phyloP scores from a whole-genome alignment of 2,329 filamentous ascomycete genomes.

The Aspergillus candidus region DNA sequence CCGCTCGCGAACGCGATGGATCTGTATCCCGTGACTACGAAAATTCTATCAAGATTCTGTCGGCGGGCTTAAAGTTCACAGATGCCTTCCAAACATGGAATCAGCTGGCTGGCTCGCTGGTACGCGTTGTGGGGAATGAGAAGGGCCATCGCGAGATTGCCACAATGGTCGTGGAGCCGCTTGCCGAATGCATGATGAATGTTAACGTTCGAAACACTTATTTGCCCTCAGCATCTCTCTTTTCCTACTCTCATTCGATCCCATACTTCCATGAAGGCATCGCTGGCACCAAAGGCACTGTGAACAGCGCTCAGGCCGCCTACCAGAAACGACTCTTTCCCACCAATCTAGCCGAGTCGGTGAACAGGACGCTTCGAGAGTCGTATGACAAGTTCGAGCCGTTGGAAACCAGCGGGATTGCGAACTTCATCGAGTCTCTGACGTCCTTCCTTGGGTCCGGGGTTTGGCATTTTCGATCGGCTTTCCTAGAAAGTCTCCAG shows the following conservation, averaged over 20 bases:
- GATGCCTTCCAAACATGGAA: conserved; percentile 34
- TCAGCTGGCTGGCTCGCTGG: conserved; percentile 52
- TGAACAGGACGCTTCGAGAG: conserved; percentile 47
- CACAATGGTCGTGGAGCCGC: conserved; percentile 62
- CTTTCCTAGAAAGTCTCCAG: conserved; percentile 57
- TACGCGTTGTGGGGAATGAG: conserved; percentile 54
- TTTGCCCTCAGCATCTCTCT: conserved; percentile 31
- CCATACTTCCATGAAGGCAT: conserved; percentile 17
- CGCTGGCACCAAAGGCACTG: background rate
- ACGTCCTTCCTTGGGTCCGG: conserved; percentile 49
- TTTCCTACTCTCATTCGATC: conserved; percentile 33
- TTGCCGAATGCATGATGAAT: conserved; percentile 52
- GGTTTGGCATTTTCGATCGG: conserved; percentile 47
- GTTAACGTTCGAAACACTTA: conserved; percentile 23
- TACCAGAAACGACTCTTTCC: conserved; percentile 14
- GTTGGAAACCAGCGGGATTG: conserved; percentile 35
- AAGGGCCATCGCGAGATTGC: conserved; percentile 63
- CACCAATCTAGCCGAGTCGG: conserved; percentile 58
- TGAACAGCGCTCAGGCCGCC: background rate
- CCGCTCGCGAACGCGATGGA: conserved; percentile 41
- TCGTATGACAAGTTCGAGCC: conserved; percentile 48
- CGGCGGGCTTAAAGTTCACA: conserved; percentile 47
- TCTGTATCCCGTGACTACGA: conserved; percentile 63
- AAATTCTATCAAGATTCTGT: conserved; percentile 61
- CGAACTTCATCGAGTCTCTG: conserved; percentile 50